Conservation (phyloP, 805 yeast genomes). For the Komagataella pastoris region DNA sequence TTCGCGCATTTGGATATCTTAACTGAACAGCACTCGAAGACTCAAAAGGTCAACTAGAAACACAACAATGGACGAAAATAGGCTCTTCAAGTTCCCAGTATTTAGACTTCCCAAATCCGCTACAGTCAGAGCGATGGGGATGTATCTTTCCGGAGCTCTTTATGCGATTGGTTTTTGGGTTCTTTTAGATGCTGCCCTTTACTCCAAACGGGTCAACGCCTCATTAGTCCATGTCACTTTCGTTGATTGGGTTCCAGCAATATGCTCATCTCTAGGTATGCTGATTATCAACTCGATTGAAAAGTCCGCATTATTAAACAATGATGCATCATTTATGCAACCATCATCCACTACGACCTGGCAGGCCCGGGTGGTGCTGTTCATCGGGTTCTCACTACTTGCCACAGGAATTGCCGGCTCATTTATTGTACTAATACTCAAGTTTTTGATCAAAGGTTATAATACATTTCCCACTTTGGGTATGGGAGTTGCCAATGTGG, state of each 20-base stretch:
- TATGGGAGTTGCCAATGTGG: slow-evolving; percentile 86
- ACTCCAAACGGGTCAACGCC: slow-evolving; percentile 74
- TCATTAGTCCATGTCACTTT: slow-evolving; percentile 79
- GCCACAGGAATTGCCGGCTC: slow-evolving; percentile 95
- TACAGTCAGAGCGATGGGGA: slow-evolving; percentile 58
- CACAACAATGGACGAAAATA: slow-evolving; percentile 24
- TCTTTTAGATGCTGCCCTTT: slow-evolving; percentile 79
- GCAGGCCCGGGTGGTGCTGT: slow-evolving; percentile 87
- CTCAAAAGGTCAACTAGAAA: slow-evolving; percentile 1
- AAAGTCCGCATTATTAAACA: slow-evolving; percentile 41
- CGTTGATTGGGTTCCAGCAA: slow-evolving; percentile 91
- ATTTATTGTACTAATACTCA: slow-evolving; percentile 74
- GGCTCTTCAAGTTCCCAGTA: slow-evolving; percentile 51
- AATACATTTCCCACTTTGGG: slow-evolving; percentile 74
- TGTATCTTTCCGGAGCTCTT: slow-evolving; percentile 62
- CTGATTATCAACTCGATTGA: slow-evolving; percentile 65
- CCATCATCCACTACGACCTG: slow-evolving; percentile 49
- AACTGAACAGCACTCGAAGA: neutral
- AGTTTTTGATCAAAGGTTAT: slow-evolving; percentile 69
- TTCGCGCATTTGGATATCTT: neutral
- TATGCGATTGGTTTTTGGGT: slow-evolving; percentile 86
- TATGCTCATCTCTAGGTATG: slow-evolving; percentile 85
- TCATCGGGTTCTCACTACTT: slow-evolving; percentile 81
- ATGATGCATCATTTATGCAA: slow-evolving; percentile 18
- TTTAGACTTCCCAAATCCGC: slow-evolving; percentile 61